Conservation (phyloP, 371 early-diverging fungal genomes). For the Cokeromyces recurvatus region DNA sequence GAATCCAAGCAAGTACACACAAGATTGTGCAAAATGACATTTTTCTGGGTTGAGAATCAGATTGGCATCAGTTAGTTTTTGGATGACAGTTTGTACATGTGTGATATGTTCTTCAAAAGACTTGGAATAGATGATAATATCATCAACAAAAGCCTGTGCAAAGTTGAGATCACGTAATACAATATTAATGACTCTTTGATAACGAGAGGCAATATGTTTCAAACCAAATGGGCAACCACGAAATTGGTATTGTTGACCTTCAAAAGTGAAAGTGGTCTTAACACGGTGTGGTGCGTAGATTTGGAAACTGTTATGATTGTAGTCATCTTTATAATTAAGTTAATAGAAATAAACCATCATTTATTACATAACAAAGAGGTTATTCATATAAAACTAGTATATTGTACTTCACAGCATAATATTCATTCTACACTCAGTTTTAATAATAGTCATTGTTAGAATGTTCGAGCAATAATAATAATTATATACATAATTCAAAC, state of each 20-base stretch:
- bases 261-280: conserved; percentile 8
- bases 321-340: no score
- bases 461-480: no score
- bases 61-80: conserved; percentile 3
- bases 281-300: background rate
- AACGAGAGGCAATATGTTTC: background rate
- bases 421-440: no score
- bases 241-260: conserved; percentile 7
- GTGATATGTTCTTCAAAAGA: conserved; percentile 4
- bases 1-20: conserved; percentile 10
- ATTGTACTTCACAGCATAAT: no score
- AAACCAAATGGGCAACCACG: conserved; percentile 8
- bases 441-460: no score
- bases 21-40: conserved; percentile 6
- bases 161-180: conserved; percentile 7
- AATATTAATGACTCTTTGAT: conserved; percentile 1
- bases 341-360: no score
- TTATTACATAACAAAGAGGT: no score
- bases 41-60: conserved; percentile 16
- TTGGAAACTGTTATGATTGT: no score
- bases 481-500: no score
- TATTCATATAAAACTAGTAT: no score
- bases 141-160: conserved; percentile 1
- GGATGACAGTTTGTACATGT: conserved; percentile 7
- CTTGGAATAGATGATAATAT: background rate